Percentiles rank a stretch among this genome's conserved stretches.
Conservation (phyloP, 257 asterid genomes). For the Solanum sitiens region DNA sequence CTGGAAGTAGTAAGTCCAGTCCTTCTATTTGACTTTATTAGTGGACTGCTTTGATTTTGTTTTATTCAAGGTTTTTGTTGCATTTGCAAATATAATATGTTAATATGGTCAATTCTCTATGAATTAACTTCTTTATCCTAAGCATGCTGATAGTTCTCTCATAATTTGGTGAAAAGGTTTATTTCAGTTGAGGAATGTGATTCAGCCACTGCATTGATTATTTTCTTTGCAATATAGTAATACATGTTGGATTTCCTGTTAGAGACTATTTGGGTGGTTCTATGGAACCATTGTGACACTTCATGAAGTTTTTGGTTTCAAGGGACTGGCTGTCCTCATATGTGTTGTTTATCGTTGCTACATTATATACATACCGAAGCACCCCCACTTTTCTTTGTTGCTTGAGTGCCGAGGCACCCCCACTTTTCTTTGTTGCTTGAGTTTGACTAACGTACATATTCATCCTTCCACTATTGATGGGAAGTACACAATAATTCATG, state of each 20-base stretch:
- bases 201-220: neutral
- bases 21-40: neutral
- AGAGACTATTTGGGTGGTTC: neutral
- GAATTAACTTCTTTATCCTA: neutral
- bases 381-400: neutral
- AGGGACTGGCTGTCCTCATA: neutral
- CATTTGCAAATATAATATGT: neutral
- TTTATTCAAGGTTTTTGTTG: neutral
- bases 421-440: neutral
- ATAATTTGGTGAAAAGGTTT: neutral
- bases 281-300: neutral
- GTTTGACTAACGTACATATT: neutral
- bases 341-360: neutral
- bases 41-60: neutral
- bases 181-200: neutral
- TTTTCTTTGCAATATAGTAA: neutral
- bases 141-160: neutral
- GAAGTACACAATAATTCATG: neutral
- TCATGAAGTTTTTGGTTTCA: neutral
- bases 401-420: neutral
- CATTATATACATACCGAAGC: neutral
- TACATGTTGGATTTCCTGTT: neutral
- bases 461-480: neutral
- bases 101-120: neutral
- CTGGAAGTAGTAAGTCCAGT: slow-evolving; percentile 53